phyloP scores from a whole-genome alignment of 495 filamentous ascomycete species.

The Immersiella caudata region DNA sequence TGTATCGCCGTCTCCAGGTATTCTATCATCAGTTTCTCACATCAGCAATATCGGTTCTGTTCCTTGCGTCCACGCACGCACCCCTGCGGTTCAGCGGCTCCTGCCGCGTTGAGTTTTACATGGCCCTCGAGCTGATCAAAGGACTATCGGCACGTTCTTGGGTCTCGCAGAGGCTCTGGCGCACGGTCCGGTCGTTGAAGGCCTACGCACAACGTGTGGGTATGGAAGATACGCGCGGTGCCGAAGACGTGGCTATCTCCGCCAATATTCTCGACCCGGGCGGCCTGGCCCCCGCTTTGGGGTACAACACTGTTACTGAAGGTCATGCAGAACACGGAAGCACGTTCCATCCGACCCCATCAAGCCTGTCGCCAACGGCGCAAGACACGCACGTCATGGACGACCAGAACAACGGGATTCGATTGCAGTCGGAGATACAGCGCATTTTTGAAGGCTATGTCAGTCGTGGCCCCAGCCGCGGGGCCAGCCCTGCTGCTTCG shows the following conservation, averaged over 20 bases:
- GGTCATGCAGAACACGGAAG: conserved; percentile 15
- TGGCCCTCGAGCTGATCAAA: conserved; percentile 80
- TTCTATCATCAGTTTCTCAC: conserved; percentile 88
- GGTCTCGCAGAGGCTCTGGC: conserved; percentile 80
- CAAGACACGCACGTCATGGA: conserved; percentile 24
- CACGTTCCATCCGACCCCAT: not conserved
- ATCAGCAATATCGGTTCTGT: conserved; percentile 76
- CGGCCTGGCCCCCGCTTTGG: not conserved
- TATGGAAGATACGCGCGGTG: conserved; percentile 47
- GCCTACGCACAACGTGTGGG: conserved; percentile 80
- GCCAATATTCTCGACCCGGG: not conserved
- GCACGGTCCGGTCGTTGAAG: conserved; percentile 76
- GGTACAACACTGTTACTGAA: not conserved
- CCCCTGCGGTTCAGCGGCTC: conserved; percentile 72
- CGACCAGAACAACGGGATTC: conserved; percentile 39
- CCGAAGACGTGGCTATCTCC: not conserved
- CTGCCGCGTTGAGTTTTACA: conserved; percentile 83
- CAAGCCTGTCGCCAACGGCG: conserved; percentile 16
- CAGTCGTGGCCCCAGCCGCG: not conserved
- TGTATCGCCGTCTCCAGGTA: conserved; percentile 78
- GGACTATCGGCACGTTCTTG: conserved; percentile 77
- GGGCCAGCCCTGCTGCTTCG: not conserved
- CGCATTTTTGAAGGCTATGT: conserved; percentile 45
- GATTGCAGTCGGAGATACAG: conserved; percentile 51
- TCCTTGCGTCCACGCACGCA: conserved; percentile 81